phyloP scores from a whole-genome alignment of 2,329 filamentous ascomycete species.

The Cercospora sojina region DNA sequence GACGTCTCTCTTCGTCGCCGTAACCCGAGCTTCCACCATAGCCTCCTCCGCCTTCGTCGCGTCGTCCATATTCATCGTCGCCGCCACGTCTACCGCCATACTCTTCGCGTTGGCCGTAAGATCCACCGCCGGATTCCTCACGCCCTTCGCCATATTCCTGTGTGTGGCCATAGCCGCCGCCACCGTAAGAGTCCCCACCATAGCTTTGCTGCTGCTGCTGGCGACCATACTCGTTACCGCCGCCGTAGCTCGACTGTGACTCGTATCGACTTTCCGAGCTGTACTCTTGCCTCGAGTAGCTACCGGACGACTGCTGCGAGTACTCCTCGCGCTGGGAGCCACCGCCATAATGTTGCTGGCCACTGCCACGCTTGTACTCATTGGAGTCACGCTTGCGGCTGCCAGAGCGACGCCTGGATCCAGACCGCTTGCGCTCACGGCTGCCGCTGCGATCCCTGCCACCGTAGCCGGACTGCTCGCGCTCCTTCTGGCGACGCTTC shows the following conservation, averaged over 20 bases:
- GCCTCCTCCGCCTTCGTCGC: conserved; percentile 18
- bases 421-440: conserved; percentile 24
- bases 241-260: conserved; percentile 23
- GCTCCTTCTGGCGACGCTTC: conserved; percentile 33
- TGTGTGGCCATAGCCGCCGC: conserved; percentile 16
- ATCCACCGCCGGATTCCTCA: conserved; percentile 8
- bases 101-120: conserved; percentile 11
- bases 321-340: conserved; percentile 24
- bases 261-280: conserved; percentile 26
- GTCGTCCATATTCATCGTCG: conserved; percentile 14
- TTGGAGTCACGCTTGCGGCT: conserved; percentile 20
- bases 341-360: conserved; percentile 12
- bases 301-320: conserved; percentile 16
- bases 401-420: conserved; percentile 19
- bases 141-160: not conserved
- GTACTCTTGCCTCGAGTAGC: conserved; percentile 29
- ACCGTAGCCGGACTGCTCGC: conserved; percentile 27
- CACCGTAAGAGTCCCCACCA: conserved; percentile 9
- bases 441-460: conserved; percentile 22
- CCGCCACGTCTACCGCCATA: conserved; percentile 6
- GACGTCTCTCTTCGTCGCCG: conserved; percentile 15
- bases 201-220: conserved; percentile 23
- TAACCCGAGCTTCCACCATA: conserved; percentile 17
- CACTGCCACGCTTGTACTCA: conserved; percentile 20
- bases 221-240: conserved; percentile 21